Evolutionary conservation across 2,329 filamentous ascomycete species (phyloP).

Genomic region (Sphaerulina populicola): DNA sequence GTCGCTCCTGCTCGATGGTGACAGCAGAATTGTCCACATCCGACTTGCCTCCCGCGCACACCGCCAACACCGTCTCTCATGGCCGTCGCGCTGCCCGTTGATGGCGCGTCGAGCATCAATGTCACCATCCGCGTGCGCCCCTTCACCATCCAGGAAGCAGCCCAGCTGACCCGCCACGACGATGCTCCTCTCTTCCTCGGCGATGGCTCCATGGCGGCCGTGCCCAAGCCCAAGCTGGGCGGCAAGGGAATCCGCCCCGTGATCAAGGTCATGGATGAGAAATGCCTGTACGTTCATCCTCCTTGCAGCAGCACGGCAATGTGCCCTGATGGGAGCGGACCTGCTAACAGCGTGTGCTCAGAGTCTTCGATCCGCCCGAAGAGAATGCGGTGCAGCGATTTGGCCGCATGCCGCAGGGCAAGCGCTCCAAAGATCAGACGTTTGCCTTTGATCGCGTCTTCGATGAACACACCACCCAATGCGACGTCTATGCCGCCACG

Average conservation of each 20-base stretch:
- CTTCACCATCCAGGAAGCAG: conserved; percentile 82
- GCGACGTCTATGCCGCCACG: conserved; percentile 90
- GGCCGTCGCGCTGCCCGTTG: conserved; percentile 17
- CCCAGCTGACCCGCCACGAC: conserved; percentile 71
- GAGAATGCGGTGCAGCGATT: conserved; percentile 87
- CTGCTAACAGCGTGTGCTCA: conserved; percentile 34
- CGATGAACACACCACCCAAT: conserved; percentile 86
- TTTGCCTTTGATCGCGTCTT: conserved; percentile 96
- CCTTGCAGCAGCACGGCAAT: too few relatives aligned
- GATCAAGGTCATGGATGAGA: conserved; percentile 92
- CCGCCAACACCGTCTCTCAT: conserved; percentile 10
- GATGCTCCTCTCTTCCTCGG: conserved; percentile 90
- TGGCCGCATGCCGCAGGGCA: conserved; percentile 66
- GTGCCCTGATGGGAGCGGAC: not conserved
- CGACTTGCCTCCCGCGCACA: not conserved
- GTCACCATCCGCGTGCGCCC: conserved; percentile 55
- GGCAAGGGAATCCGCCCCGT: conserved; percentile 82
- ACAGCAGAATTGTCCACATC: not conserved
- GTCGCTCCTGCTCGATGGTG: conserved; percentile 4
- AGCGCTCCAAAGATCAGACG: conserved; percentile 92
- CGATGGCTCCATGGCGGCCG: conserved; percentile 86
- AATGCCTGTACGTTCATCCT: conserved; percentile 65
- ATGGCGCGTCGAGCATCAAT: conserved; percentile 44
- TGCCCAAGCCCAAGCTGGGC: conserved; percentile 72
- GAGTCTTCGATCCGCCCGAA: conserved; percentile 94